A percentile compares a stretch with the other conserved stretches of the same genome.
Evolutionary conservation across 2,329 filamentous ascomycete genomes (phyloP).

Genomic region (Hypoxylon sp.): DNA sequence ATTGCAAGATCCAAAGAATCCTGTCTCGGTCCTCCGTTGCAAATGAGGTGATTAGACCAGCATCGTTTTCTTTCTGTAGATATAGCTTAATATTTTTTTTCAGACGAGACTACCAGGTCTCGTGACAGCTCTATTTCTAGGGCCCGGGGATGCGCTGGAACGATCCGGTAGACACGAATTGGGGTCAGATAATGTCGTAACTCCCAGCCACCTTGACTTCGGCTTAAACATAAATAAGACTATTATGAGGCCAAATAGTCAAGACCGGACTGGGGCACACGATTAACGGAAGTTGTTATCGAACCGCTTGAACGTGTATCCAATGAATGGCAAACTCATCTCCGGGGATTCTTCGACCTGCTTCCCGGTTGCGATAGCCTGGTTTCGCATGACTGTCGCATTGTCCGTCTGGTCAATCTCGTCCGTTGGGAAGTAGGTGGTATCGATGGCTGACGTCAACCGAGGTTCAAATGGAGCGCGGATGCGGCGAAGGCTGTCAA

Average conservation of each 20-base stretch:
- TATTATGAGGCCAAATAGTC: constrained; percentile 6
- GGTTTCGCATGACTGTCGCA: constrained; percentile 86
- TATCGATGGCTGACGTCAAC: constrained; percentile 92
- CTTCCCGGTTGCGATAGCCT: constrained; percentile 79
- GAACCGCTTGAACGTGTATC: constrained; percentile 98
- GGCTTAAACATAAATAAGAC: not conserved
- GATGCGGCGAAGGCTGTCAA: constrained; percentile 92
- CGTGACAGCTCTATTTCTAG: constrained; percentile 19
- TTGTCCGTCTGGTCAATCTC: constrained; percentile 98
- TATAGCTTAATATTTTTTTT: constrained; percentile 22
- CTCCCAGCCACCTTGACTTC: constrained; percentile 7
- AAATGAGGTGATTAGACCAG: constrained; percentile 34
- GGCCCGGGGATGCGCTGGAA: constrained; percentile 18
- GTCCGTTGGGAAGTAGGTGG: constrained; percentile 98
- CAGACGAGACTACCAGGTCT: constrained; percentile 38
- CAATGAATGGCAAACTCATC: constrained; percentile 96
- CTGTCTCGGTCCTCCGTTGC: constrained; percentile 10
- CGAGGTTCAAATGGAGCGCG: constrained; percentile 96
- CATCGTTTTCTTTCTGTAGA: constrained; percentile 26
- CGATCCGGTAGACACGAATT: constrained; percentile 4
- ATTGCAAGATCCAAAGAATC: constrained; percentile 37
- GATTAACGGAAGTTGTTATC: constrained; percentile 76
- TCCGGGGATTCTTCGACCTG: constrained; percentile 85
- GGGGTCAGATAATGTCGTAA: constrained; percentile 18
- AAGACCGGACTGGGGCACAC: constrained; percentile 31